phyloP scores from a whole-genome alignment of 352 stramenopile genomes.

The Globisporangium uncinulatum region DNA sequence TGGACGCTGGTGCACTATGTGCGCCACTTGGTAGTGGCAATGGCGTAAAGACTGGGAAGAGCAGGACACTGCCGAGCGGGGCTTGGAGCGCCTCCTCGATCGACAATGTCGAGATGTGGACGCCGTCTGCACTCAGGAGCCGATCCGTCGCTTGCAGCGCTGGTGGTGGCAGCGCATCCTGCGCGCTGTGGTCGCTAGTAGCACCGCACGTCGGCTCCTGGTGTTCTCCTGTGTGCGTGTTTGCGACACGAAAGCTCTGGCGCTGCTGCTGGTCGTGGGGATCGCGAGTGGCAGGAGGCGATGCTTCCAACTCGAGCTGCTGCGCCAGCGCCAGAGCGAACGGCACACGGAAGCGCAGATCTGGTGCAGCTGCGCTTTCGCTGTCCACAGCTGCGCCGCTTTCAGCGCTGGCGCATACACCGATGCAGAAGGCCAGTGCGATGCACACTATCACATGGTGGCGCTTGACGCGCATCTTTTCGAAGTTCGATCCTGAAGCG shows the following conservation, averaged over 20 bases:
- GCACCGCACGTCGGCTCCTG: not conserved
- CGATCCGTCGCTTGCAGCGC: slow-evolving; percentile 30
- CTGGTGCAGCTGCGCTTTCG: not conserved
- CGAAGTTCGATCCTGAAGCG: no score
- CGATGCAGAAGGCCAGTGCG: no score
- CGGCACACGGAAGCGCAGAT: slow-evolving; percentile 9
- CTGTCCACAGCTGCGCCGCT: no score
- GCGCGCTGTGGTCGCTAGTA: not conserved
- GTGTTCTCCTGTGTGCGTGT: no score
- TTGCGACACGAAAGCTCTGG: no score
- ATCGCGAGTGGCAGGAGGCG: no score
- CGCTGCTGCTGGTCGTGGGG: no score
- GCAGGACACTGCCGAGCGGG: slow-evolving; percentile 26
- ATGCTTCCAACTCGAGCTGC: slow-evolving; percentile 5
- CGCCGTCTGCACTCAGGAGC: slow-evolving; percentile 41
- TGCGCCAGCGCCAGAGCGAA: slow-evolving; percentile 5
- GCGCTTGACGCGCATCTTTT: no score
- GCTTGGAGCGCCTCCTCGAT: slow-evolving; percentile 41
- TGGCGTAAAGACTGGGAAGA: slow-evolving; percentile 50
- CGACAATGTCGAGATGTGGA: slow-evolving; percentile 30
- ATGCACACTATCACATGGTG: no score
- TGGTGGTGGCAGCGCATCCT: not conserved
- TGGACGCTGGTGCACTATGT: slow-evolving; percentile 11
- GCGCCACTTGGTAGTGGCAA: no score
- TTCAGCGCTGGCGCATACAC: no score